Evolutionary conservation across 2,329 filamentous ascomycete genomes (phyloP), one percentile per base, ranked within the genome.

Genomic region (Colletotrichum australisinense): DNA sequence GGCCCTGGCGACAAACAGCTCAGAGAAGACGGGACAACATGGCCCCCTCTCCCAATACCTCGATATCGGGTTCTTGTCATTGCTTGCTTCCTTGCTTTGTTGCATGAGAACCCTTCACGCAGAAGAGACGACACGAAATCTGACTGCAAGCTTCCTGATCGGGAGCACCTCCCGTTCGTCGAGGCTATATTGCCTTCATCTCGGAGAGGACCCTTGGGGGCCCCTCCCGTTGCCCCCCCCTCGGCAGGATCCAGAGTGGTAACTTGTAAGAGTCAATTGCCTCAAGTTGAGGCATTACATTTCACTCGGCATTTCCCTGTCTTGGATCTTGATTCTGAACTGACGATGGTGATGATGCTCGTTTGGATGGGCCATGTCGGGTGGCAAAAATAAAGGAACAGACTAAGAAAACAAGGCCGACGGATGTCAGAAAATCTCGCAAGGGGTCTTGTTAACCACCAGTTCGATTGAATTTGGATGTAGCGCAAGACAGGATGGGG

Each of bases 181-280:
- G 58, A 65, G 60, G 30, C 59, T 65, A 65, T 64, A 64, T 65
- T 70, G 70, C 28, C 46, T 56, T 73, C 70, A 73, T 65, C 67
- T 73, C 55, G 60, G 66, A 55, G 30, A 59, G 49, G 28, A 60
- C 58, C n/a, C 46, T 56, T 30, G 30, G 28, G 59, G 35, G 35
- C 35, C 59, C 42, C 42, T 66, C 64, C 55, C 46, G 46, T 35
- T 22, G 60, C 12, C 55, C 35, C 55, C 26, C 26, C 26, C 26
- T 30, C 30, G 30, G 30, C 24, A 38, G n/a, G 30, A 14, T 26
- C 28, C 42, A 52, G 22, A 42, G 35, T 16, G 35, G 14, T 42
- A 30, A 30, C 8, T 30, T 30, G 30, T 0, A 16, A 16, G 35
- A 8, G 19, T 52, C 57, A 22, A 19, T 35, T 72, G 59, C 70